Conservation (phyloP, 306 rosid species). For the Lablab purpureus region DNA sequence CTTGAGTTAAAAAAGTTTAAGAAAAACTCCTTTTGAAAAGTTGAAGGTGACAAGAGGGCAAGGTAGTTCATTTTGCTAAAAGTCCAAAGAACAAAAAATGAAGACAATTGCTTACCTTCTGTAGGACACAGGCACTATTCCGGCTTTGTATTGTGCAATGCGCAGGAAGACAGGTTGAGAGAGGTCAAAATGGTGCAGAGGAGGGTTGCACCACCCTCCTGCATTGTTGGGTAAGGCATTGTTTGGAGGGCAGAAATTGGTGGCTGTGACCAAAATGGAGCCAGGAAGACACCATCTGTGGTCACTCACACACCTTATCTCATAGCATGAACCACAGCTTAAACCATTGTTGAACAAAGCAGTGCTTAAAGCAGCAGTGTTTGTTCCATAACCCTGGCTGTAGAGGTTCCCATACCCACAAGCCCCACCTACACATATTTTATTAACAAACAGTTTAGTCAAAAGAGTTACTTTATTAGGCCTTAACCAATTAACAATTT, state of each 20-base stretch:
- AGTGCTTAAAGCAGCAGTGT: slow-evolving; percentile 96
- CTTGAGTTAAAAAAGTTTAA: neutral
- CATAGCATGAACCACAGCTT: slow-evolving; percentile 94
- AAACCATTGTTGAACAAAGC: slow-evolving; percentile 94
- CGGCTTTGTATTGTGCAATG: slow-evolving; percentile 95
- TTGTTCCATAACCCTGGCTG: slow-evolving; percentile 98
- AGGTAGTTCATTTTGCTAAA: neutral
- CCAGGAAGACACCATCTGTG: slow-evolving; percentile 87
- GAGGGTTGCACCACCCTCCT: slow-evolving; percentile 99
- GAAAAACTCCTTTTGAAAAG: neutral
- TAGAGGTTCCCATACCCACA: slow-evolving; percentile 98
- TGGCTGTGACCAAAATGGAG: slow-evolving; percentile 93
- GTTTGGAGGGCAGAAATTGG: slow-evolving; percentile 98
- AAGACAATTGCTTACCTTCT: slow-evolving; percentile 61
- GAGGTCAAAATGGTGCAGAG: slow-evolving; percentile 93
- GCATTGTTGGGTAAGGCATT: slow-evolving; percentile 84
- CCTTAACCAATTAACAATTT: no score
- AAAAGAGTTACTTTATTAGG: neutral
- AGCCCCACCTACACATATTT: slow-evolving; percentile 76
- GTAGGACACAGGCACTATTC: slow-evolving; percentile 89
- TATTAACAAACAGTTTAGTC: neutral
- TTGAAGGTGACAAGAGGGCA: slow-evolving; percentile 35
- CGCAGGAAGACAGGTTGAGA: slow-evolving; percentile 90
- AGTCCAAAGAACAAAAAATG: neutral
- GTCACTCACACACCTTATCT: slow-evolving; percentile 77